These are phyloP conservation scores for Tetracladium maxilliforme DNA, from an alignment of 2,329 filamentous ascomycete genomes.

Conservation along the genomic window DNA sequence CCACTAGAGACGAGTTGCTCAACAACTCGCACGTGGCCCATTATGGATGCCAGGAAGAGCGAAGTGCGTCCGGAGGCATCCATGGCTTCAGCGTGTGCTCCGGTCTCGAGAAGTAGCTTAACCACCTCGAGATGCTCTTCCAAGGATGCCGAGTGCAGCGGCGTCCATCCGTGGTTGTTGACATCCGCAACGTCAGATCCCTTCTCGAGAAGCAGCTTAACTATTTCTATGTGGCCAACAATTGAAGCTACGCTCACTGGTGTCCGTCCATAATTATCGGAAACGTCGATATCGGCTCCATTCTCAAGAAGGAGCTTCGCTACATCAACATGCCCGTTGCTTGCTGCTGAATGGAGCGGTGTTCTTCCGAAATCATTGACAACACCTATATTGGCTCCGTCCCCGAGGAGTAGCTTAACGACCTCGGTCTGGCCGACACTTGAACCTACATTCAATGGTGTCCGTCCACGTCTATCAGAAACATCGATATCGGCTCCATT, in stretches of 20 bases:
- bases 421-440: conserved; percentile 7
- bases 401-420: conserved; percentile 7
- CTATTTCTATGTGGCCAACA: not conserved
- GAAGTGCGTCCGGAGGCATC: no score
- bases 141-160: no score
- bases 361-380: conserved; percentile 4
- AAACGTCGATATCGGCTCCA: conserved; percentile 3
- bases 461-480: conserved; percentile 5
- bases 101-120: conserved; percentile 2
- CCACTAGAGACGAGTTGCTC: no score
- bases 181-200: no score
- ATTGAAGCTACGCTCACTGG: conserved; percentile 1
- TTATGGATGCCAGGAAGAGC: no score
- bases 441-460: conserved; percentile 7
- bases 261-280: not conserved
- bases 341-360: conserved; percentile 5
- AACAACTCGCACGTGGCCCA: no score
- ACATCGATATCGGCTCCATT: conserved; percentile 5
- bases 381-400: conserved; percentile 8
- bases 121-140: conserved; percentile 2
- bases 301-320: conserved; percentile 4
- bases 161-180: no score
- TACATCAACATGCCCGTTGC: not conserved
- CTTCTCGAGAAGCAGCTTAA: conserved; percentile 2
- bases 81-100: no score